Conservation (phyloP, 2,329 filamentous ascomycete species). For the Talaromyces funiculosus region DNA sequence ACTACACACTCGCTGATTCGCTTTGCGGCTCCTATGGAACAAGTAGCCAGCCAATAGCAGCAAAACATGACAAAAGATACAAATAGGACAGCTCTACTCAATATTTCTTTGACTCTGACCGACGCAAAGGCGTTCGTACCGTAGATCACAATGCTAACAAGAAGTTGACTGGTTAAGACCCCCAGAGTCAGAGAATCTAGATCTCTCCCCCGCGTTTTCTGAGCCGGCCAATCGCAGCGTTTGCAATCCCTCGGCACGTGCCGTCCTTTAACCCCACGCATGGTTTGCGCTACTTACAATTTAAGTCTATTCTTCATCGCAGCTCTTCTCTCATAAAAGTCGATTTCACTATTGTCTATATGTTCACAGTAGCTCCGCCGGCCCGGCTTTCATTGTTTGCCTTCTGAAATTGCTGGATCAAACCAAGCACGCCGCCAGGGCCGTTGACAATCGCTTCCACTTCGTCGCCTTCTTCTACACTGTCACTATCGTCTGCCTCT, state of each 20-base stretch:
- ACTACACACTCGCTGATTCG: background rate
- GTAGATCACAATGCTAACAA: background rate
- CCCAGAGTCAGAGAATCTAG: background rate
- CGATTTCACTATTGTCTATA: background rate
- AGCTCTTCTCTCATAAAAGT: background rate
- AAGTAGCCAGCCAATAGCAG: background rate
- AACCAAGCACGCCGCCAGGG: constrained; percentile 54
- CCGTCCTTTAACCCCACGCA: background rate
- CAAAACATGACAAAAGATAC: background rate
- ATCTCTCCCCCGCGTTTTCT: background rate
- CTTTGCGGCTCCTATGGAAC: background rate
- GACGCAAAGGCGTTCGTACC: background rate
- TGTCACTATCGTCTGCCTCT: constrained; percentile 32
- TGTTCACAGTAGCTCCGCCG: constrained; percentile 19
- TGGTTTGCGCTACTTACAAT: no score
- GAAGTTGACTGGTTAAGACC: no score
- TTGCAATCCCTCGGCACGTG: background rate
- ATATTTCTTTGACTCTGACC: background rate
- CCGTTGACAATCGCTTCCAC: constrained; percentile 44
- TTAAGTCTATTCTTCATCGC: background rate
- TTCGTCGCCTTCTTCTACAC: constrained; percentile 45
- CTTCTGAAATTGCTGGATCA: constrained; percentile 63
- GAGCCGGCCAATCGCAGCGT: background rate
- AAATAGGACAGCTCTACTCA: background rate
- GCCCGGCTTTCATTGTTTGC: constrained; percentile 41